Evolutionary conservation across 2,329 filamentous ascomycete genomes (phyloP), one percentile per base, ranked within the genome.

Genomic region (Leptographium galeiforme): DNA sequence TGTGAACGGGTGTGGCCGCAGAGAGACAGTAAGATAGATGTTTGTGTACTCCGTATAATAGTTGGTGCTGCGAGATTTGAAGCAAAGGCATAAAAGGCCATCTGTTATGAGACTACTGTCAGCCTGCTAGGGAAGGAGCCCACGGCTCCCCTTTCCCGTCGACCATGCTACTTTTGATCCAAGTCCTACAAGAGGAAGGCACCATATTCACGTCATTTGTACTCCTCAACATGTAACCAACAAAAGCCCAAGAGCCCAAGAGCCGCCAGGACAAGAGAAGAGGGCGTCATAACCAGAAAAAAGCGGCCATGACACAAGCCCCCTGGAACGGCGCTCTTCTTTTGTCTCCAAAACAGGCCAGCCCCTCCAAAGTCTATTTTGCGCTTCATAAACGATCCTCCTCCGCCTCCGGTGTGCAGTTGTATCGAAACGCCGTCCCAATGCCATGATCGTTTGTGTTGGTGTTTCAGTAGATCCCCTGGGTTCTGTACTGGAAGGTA

Each of bases 401-500:
- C 39, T 30, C 39, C 49, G 18, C 36, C n/a, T 34, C 39, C 6
- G 6, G 12, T 40, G 3, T 40, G 18, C 18, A 33, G 41, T n/a
- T 51, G 32, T 32, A 52, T 18, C 25, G 34, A 50, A 56, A 58
- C 55, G 53, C 55, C 55, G 16, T 52, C 40, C 55, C 51, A 51
- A 56, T 58, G 48, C 47, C 50, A 41, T 51, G 25, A 8, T n/a
- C 48, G 19, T 50, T 41, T 18, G 18, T 40, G 32, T 30, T 30
- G 34, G n/a, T 43, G 18, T 19, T 52, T 57, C 78, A 91, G 68
- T 91, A 91, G 68, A 91, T 91, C 60, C 87, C 87, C 69, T 91
- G 87, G 39, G 87, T 90, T 63, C 87, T 81, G 70, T 91, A 91
- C 72, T 91, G 87, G 72, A 89, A 91, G 57, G 85, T 88, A 68